A percentile compares a stretch with the other conserved stretches of the same genome.
Conservation (phyloP, 768 basidiomycete species). For the Lactifluus rugatus region DNA sequence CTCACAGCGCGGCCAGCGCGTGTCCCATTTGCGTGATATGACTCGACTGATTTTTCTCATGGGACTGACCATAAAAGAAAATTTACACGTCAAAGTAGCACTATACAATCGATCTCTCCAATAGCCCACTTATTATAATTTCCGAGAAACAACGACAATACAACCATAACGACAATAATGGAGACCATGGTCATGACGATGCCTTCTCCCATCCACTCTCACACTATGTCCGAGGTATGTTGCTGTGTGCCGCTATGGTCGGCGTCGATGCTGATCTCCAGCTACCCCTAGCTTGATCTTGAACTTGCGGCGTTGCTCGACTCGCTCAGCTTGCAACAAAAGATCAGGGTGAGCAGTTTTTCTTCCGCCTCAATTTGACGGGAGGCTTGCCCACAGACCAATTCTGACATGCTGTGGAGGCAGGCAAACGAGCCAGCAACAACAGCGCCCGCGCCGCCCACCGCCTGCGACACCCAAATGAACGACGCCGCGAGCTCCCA, state of each 20-base stretch:
- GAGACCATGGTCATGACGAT: slow-evolving; percentile 18
- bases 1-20: slow-evolving; percentile 8
- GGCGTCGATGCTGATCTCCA: not conserved
- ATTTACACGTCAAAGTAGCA: not conserved
- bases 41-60: not conserved
- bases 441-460: slow-evolving; percentile 1
- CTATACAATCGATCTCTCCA: not conserved
- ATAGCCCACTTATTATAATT: not conserved
- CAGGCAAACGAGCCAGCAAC: slow-evolving; percentile 16
- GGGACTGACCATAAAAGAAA: slow-evolving; percentile 2
- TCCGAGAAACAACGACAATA: not conserved
- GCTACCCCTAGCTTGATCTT: slow-evolving; percentile 11
- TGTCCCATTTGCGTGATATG: slow-evolving; percentile 1
- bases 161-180: not conserved
- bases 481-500: slow-evolving; percentile 18
- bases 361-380: not conserved
- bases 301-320: slow-evolving; percentile 16
- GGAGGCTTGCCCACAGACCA: not conserved
- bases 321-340: slow-evolving; percentile 18
- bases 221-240: slow-evolving; percentile 14
- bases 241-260: not conserved
- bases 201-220: slow-evolving; percentile 13
- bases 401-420: slow-evolving; percentile 17
- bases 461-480: slow-evolving; percentile 18
- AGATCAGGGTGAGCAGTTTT: slow-evolving; percentile 11